These are phyloP conservation scores for Mesostigma viride DNA, from an alignment of 139 green algal species.

Conservation along the genomic window DNA sequence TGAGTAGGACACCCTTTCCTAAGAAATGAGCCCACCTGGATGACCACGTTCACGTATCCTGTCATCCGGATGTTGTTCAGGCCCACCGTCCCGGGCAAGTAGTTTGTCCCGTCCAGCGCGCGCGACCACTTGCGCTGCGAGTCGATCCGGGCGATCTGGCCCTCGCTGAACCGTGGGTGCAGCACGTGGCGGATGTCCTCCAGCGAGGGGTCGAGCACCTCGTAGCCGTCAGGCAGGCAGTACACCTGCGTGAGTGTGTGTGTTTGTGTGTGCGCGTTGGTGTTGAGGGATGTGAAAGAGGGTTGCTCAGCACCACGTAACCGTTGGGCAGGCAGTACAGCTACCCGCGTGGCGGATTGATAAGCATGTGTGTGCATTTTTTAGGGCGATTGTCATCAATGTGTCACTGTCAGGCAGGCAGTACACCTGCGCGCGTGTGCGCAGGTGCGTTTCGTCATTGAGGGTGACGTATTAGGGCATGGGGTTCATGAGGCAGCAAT, in stretches of 20 bases:
- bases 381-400: no score
- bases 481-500: no score
- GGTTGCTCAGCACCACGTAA: no score
- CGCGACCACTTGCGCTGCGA: conserved; percentile 61
- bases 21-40: no score
- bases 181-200: conserved; percentile 82
- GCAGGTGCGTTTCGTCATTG: no score
- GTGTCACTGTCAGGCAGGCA: conserved; percentile 93
- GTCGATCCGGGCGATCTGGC: conserved; percentile 34
- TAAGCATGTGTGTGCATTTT: no score
- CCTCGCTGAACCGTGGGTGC: conserved; percentile 47
- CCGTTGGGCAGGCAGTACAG: no score
- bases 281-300: background rate
- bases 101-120: conserved; percentile 85
- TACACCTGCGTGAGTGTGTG: no score
- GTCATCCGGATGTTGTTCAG: conserved; percentile 91
- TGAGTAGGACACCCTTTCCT: no score
- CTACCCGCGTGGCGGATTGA: no score
- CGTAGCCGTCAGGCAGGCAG: conserved; percentile 92
- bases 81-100: conserved; percentile 64
- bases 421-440: no score
- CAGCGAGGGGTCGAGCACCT: conserved; percentile 81
- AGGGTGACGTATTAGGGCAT: background rate
- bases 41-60: conserved; percentile 87
- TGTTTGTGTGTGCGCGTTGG: no score